Conservation (phyloP, 139 green algal species). For the Tetraselmis striata region DNA sequence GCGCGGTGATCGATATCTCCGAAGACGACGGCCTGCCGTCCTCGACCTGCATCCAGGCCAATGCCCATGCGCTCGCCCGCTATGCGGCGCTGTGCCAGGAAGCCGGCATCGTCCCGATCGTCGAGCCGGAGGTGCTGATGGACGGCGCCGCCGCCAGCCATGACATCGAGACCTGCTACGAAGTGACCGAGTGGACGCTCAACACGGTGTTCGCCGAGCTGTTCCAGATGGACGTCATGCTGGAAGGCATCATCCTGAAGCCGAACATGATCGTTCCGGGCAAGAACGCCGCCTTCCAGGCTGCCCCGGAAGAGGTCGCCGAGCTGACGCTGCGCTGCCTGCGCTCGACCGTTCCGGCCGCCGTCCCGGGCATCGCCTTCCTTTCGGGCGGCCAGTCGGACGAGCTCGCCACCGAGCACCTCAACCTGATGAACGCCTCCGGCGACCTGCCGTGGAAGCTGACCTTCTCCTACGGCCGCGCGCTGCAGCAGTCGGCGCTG, state of each 20-base stretch:
- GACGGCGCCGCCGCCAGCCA: conserved; percentile 87
- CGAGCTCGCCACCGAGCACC: conserved; percentile 64
- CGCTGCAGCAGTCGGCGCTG: conserved; percentile 75
- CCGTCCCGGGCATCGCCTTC: conserved; percentile 91
- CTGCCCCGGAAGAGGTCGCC: no score
- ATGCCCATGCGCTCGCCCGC: conserved; percentile 77
- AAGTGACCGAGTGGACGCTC: conserved; percentile 28
- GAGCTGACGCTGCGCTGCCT: background rate
- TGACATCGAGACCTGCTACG: conserved; percentile 35
- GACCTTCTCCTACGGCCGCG: conserved; percentile 89
- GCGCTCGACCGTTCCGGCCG: conserved; percentile 62
- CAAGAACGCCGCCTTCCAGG: background rate
- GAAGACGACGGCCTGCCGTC: conserved; percentile 23
- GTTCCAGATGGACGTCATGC: conserved; percentile 27
- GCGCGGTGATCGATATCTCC: conserved; percentile 71
- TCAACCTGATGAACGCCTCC: conserved; percentile 66
- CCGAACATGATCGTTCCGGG: conserved; percentile 77
- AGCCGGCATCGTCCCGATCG: conserved; percentile 76
- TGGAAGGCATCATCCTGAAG: conserved; percentile 86
- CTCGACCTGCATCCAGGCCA: conserved; percentile 56
- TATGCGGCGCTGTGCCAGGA: conserved; percentile 87
- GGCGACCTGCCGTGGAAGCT: conserved; percentile 74
- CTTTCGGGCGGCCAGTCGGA: conserved; percentile 86
- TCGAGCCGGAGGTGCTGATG: conserved; percentile 93
- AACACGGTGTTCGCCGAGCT: conserved; percentile 23